A percentile compares a stretch with the other conserved stretches of the same genome.
phyloP scores from a whole-genome alignment of 176 grass and related monocot genomes.

The Canna indica region DNA sequence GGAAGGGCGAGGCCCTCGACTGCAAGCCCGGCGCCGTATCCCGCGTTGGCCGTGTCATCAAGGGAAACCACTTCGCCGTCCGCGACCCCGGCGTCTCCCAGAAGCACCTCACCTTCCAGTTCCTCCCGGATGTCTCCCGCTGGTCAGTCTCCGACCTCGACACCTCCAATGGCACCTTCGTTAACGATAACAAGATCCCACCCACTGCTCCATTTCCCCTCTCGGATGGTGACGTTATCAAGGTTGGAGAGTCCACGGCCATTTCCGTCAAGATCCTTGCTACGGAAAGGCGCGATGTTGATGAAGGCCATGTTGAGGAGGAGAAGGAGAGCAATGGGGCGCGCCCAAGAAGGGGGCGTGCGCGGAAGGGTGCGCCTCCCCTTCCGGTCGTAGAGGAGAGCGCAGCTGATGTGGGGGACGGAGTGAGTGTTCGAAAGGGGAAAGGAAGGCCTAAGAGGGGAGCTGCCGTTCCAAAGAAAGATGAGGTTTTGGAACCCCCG shows the following conservation, averaged over 20 bases:
- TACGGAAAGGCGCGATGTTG: background rate
- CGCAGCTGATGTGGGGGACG: background rate
- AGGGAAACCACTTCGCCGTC: constrained; percentile 54
- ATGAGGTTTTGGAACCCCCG: constrained; percentile 7
- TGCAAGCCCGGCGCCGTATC: constrained; percentile 22
- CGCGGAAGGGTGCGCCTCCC: constrained; percentile 3
- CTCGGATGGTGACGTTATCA: constrained; percentile 51
- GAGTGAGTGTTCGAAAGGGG: background rate
- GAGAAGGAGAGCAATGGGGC: constrained; percentile 14
- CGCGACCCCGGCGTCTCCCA: constrained; percentile 70
- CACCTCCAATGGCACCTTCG: constrained; percentile 74
- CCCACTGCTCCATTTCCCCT: constrained; percentile 36
- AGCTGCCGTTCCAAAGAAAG: constrained; percentile 7
- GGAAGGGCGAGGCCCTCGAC: constrained; percentile 31
- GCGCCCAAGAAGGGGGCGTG: background rate
- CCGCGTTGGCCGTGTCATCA: constrained; percentile 52
- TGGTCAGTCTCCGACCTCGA: constrained; percentile 65
- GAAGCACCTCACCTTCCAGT: constrained; percentile 54
- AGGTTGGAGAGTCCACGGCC: constrained; percentile 47
- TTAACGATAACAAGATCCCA: constrained; percentile 36
- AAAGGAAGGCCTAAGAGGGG: constrained; percentile 6
- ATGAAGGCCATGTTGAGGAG: constrained; percentile 2
- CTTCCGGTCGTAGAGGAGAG: constrained; percentile 5
- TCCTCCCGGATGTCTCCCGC: constrained; percentile 30
- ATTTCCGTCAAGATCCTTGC: constrained; percentile 42